Evolutionary conservation across 441 rosid genomes (phyloP).

Genomic region (Brassica balearica): DNA sequence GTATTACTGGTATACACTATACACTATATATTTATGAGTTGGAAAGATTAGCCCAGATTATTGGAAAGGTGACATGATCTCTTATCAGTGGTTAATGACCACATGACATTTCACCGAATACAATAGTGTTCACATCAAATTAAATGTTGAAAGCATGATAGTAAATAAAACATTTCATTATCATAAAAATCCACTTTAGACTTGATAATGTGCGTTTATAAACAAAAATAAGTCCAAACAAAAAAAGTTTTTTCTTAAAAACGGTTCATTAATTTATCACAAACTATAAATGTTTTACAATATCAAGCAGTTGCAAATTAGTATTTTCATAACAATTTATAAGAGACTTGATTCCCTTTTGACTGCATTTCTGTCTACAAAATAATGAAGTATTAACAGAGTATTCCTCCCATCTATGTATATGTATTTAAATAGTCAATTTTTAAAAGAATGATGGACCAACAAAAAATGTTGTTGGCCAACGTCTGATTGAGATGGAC

Average conservation of each 20-base stretch:
- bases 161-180: neutral
- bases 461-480: constrained; percentile 39
- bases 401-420: neutral
- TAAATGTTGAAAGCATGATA: constrained; percentile 28
- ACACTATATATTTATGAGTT: no score
- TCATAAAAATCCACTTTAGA: no score
- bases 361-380: neutral
- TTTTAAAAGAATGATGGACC: constrained; percentile 13
- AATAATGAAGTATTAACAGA: neutral
- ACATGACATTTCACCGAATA: constrained; percentile 37
- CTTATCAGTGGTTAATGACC: constrained; percentile 32
- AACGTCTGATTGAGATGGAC: constrained; percentile 6
- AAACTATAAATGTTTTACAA: neutral
- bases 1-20: constrained; percentile 32
- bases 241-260: neutral
- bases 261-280: neutral
- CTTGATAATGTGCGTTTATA: no score
- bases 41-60: no score
- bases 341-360: neutral
- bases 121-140: constrained; percentile 12
- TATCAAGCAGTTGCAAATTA: neutral
- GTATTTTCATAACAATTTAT: neutral
- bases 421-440: neutral
- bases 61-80: neutral
- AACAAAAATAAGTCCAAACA: no score